A percentile compares a stretch with the other conserved stretches of the same genome.
Conservation (phyloP, 257 asterid genomes). For the Avicennia marina region DNA sequence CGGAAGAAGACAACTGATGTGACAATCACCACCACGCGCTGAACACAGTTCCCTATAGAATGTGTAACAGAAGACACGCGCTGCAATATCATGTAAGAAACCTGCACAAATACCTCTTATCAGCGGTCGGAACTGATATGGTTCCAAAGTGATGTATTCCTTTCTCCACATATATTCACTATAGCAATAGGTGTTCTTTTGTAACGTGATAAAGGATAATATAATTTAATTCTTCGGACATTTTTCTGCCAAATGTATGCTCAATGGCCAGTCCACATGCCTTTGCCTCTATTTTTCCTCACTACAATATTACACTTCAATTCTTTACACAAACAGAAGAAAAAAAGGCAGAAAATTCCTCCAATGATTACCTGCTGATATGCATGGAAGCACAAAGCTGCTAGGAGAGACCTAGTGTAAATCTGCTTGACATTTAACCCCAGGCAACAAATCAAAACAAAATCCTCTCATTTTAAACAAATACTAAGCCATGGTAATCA, state of each 20-base stretch:
- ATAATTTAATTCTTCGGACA: no score
- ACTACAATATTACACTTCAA: no score
- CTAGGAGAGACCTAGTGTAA: conserved; percentile 69
- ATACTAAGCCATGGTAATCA: conserved; percentile 2
- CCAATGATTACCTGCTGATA: conserved; percentile 71
- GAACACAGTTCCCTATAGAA: conserved; percentile 96
- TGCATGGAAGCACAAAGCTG: conserved; percentile 98
- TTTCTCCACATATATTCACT: no score
- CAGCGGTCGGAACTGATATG: conserved; percentile 4
- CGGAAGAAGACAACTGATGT: conserved; percentile 93
- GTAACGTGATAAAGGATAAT: no score
- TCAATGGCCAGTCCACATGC: no score
- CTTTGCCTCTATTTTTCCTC: no score
- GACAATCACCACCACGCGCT: conserved; percentile 94
- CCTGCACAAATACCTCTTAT: conserved; percentile 48
- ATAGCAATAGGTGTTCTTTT: no score
- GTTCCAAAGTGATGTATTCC: no score
- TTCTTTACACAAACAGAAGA: no score
- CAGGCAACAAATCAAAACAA: conserved; percentile 33
- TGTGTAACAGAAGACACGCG: conserved; percentile 96
- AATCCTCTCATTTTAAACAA: not conserved
- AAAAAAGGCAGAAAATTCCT: not conserved
- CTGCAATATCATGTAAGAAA: conserved; percentile 95
- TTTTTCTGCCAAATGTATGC: no score
- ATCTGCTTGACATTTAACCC: conserved; percentile 70